Base-by-base conservation (phyloP, 1,284 basidiomycete genomes). In the Sporisorium iseilematis-ciliati region DNA sequence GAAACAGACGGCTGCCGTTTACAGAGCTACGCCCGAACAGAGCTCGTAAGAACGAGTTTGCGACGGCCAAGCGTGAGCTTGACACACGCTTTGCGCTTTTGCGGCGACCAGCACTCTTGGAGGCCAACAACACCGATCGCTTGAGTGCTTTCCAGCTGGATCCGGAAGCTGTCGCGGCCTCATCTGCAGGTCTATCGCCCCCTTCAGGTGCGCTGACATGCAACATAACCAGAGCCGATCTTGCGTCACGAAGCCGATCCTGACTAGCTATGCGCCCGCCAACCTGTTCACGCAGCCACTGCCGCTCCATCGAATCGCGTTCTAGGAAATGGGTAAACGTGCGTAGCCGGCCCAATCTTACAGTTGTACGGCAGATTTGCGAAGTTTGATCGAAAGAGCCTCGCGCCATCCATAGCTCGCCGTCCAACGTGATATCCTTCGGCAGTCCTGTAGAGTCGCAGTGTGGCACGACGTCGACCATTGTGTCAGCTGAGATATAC, bases 371-470 rank as follows among this genome's bases (percentile, higher is more conserved):
- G 46, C 74, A 75, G 23, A 76, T 55, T 33, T 58, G 61, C 23
- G 65, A 78, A 31, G 75, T 79, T 43, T 70, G 63, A 23, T 80
- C 77, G 48, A 82, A 82, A 5, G 70, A 52, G 20, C 75, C 79
- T 45, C 80, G 75, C 10, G 57, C 50, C 52, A 80, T 80, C 80
- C 80, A 82, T 11, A 85, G 82, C 62, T 91, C 90, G 25, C 90
- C 90, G 65, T 91, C 90, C 4, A 91, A 87, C 0, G 89, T 89
- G 12, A 89, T 80, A 63, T 89, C 88, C 54, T 87, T 88, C 0
- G 90, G 90, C 4, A 91, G 86, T 57, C 88, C 90, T 90, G 72
- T 10, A 3, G 29, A 23, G 35, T 20, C 11, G 4, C 50, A 29
- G 48, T n/a, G 21, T 7, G 41, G 18, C n/a, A 20, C 8, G 41